phyloP scores from a whole-genome alignment of 202 grass and related monocot species.

The Schoenoplectus tabernaemontani region DNA sequence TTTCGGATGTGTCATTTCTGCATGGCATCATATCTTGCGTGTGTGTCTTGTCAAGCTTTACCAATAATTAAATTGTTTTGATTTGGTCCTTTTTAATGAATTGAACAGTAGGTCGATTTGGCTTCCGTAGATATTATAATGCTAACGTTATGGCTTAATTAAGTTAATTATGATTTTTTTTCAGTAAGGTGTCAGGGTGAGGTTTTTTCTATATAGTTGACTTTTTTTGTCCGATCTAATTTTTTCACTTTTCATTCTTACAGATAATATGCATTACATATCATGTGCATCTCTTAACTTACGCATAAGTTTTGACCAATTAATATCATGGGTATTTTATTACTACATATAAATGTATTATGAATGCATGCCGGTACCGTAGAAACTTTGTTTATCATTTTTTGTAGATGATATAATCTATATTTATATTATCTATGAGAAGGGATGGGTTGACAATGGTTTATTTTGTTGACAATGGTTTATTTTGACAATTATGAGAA shows the following conservation, averaged over 20 bases:
- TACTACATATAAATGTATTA: neutral
- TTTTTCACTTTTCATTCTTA: neutral
- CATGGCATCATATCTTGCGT: neutral
- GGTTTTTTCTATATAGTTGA: neutral
- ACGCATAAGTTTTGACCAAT: neutral
- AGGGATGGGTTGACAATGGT: too few species aligned
- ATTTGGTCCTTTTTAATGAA: neutral
- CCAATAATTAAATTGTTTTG: neutral
- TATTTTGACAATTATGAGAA: too few species aligned
- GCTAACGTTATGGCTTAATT: neutral
- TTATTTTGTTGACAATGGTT: too few species aligned
- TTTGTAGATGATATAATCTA: too few species aligned
- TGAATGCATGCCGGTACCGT: neutral
- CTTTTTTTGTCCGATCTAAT: neutral
- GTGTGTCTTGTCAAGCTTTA: neutral
- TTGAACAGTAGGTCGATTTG: neutral
- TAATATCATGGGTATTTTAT: neutral
- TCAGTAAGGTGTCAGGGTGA: neutral
- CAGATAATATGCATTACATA: neutral
- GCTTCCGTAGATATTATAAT: neutral
- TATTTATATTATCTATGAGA: too few species aligned
- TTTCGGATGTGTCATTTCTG: neutral
- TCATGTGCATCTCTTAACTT: neutral
- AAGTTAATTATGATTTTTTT: neutral
- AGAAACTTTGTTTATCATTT: too few species aligned